Base-by-base conservation (phyloP, 2,329 filamentous ascomycete species). In the Fusarium mangiferae region DNA sequence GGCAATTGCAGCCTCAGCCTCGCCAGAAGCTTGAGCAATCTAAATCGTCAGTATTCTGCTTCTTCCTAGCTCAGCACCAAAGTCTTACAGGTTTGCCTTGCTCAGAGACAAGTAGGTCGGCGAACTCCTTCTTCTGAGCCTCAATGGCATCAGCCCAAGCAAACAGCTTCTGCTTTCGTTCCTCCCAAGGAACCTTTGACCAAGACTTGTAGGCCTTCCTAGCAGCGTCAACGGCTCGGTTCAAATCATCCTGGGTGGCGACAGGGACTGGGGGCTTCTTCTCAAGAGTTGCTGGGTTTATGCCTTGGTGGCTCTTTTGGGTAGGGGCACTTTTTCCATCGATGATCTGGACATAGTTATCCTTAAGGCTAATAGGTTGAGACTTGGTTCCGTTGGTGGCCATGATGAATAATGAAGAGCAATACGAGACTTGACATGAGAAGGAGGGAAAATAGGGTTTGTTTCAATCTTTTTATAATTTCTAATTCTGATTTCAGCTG, bases 221-320 rank as follows among this genome's bases (percentile, higher is more conserved):
- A 1, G 63, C 79, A 11, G 76, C 73, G 0, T 72, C 74, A 3
- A 76, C 75, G 20, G 79, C 79, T 1, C 62, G 59, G 49, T 81
- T 75, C 13, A 81, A 60, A 35, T 80, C 72, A 7, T 73, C 72
- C 3, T 72, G 45, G 1, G 75, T 76, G 14, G 78, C 76, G 4
- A 81, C 66, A 3, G 79, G 78, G 2, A 80, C 78, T 14, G 75
- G 63, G 35, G 78, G 75, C n/a, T 82, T 78, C 14, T 78, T 78
- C 30, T 80, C 68, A 5, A 80, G 75, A 0, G 59, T 82, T 59
- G 70, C 82, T 66, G 70, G 82, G 75, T 79, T 82, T 75, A 33
- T 78, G 64, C 64, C 74, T 36, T 70, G 75, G 5, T 74, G 75
- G 7, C 66, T 65, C 24, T 70, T 66, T 22, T 71, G 48, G 3